These are phyloP conservation scores for Gorgonomyces haynaldii DNA, from an alignment of 192 early-diverging fungal species.

Conservation along the genomic window DNA sequence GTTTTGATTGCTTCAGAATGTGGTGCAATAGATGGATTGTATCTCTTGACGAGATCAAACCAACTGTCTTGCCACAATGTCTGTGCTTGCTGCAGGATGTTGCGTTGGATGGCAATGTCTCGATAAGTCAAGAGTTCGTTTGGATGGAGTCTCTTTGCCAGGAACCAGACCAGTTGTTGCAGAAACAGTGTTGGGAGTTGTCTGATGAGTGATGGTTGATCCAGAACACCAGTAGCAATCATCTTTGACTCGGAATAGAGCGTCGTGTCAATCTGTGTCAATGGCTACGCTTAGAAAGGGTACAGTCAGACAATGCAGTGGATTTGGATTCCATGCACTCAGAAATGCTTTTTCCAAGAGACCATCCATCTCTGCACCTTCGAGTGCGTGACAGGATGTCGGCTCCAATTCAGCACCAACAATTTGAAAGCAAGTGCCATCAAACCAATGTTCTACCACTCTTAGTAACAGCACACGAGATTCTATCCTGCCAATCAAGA, in stretches of 20 bases:
- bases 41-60: slow-evolving; percentile 5
- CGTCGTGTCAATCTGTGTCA: slow-evolving; percentile 2
- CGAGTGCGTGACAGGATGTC: slow-evolving; percentile 32
- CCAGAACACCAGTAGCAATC: slow-evolving; percentile 26
- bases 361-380: slow-evolving; percentile 25
- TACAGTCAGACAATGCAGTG: background rate
- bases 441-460: slow-evolving; percentile 22
- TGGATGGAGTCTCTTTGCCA: slow-evolving; percentile 3
- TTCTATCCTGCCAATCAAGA: slow-evolving; percentile 19
- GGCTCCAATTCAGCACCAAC: slow-evolving; percentile 26
- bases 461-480: slow-evolving; percentile 22
- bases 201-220: slow-evolving; percentile 11
- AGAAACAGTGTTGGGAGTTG: slow-evolving; percentile 18
- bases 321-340: background rate
- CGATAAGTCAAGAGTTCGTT: slow-evolving; percentile 1
- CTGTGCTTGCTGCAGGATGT: background rate
- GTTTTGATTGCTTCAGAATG: slow-evolving; percentile 5
- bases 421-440: slow-evolving; percentile 17
- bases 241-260: slow-evolving; percentile 20
- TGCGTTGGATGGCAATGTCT: background rate
- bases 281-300: slow-evolving; percentile 13
- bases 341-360: slow-evolving; percentile 13
- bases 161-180: slow-evolving; percentile 20
- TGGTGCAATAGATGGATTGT: background rate
- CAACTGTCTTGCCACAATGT: background rate